Evolutionary conservation across 139 green algal species (phyloP), one percentile per base, ranked within the genome.

Genomic region (Haematococcus lacustris): DNA sequence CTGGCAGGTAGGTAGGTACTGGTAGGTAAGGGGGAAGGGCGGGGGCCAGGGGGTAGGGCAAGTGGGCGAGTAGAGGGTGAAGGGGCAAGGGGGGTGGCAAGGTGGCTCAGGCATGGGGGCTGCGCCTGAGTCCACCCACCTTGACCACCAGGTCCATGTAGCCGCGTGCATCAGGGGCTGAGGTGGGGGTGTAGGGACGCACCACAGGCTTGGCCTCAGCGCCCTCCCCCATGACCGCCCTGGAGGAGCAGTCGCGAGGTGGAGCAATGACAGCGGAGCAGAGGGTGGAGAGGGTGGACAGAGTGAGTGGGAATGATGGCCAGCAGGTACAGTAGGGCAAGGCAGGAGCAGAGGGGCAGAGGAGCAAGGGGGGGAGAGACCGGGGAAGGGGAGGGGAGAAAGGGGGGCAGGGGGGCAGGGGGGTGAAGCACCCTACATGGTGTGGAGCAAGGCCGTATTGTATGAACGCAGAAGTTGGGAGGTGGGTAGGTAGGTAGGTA

Each of bases 131-230:
- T 57, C 47, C 47, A n/a, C 66, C 23, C 60, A 85, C 80, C 72
- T 85, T 85, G 68, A 85, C 69, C 2, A 85, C 59, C 2, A 85
- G 70, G 70, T 85, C 80, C 57, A 85, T 32, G 69, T 80, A 73
- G 25, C 80, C 80, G n/a, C 68, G 53, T 13, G 73, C 57, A 28
- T 85, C 80, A 21, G 73, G 73, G 0, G 69, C n/a, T 3, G 73
- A 71, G 47, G 53, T 76, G 37, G 80, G 80, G 21, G 80, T 85
- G 76, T 85, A 85, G n/a, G 80, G 80, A n/a, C 80, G 80, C 13
- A 85, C 33, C 25, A 85, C 69, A 7, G 59, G 4, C 72, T 82
- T 82, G 33, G 72, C 28, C 23, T 61, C 30, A 7, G 26, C 66
- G 26, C 30, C 41, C 28, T 63, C 43, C 23, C 40, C 40, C 28